These are phyloP conservation scores for Chamaecyparis obtusa DNA, from an alignment of 75 land plant species.

Conservation along the genomic window DNA sequence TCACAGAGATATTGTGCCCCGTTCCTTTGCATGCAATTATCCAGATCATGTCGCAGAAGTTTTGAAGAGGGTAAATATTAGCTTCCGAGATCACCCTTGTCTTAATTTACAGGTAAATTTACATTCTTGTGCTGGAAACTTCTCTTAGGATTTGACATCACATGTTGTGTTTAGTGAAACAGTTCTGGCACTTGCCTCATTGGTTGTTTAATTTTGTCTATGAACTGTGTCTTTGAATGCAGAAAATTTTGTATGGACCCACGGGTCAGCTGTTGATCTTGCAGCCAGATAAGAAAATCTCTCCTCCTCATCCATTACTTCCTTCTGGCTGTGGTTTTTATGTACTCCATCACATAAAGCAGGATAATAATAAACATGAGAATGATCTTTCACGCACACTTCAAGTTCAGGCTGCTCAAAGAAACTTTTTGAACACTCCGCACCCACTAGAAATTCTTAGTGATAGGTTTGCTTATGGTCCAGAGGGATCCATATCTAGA, in stretches of 20 bases:
- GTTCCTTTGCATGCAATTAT: conserved; percentile 80
- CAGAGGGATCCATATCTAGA: conserved; percentile 66
- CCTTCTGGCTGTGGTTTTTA: conserved; percentile 65
- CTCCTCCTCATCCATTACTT: conserved; percentile 70
- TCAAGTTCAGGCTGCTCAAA: conserved; percentile 26
- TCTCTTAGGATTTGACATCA: no score
- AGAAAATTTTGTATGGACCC: conserved; percentile 77
- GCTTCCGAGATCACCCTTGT: conserved; percentile 67
- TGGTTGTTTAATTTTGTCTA: neutral
- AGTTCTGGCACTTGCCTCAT: neutral
- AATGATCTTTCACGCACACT: neutral
- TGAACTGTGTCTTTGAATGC: conserved; percentile 12
- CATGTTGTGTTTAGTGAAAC: neutral
- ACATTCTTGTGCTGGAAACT: neutral
- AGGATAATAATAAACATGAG: neutral
- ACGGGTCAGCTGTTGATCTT: conserved; percentile 68
- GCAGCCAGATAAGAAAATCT: conserved; percentile 66
- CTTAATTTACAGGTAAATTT: conserved; percentile 27
- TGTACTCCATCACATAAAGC: conserved; percentile 4
- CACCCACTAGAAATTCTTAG: conserved; percentile 73
- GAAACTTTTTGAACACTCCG: conserved; percentile 59
- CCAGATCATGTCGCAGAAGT: conserved; percentile 64
- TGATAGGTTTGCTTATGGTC: conserved; percentile 67
- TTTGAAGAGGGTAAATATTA: conserved; percentile 57
- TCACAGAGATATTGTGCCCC: conserved; percentile 73